phyloP scores from a whole-genome alignment of 2,329 filamentous ascomycete genomes.

The Parastagonospora avenae region DNA sequence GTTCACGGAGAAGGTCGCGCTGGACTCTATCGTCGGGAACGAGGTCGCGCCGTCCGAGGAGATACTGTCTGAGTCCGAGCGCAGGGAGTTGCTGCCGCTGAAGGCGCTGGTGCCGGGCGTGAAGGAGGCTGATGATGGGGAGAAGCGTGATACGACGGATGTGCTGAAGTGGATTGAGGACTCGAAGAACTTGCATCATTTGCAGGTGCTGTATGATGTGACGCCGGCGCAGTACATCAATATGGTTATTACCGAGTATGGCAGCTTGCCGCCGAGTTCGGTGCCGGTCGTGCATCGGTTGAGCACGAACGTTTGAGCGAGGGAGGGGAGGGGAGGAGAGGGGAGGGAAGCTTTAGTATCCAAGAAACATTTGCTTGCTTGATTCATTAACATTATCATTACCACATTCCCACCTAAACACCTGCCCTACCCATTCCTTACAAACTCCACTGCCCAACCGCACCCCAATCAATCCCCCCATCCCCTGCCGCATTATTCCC shows the following conservation, averaged over 20 bases:
- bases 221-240: slow-evolving; percentile 86
- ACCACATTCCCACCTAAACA: too few species aligned
- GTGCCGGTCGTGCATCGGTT: slow-evolving; percentile 75
- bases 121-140: slow-evolving; percentile 23
- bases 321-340: too few species aligned
- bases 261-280: slow-evolving; percentile 81
- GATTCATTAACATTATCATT: background rate
- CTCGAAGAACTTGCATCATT: slow-evolving; percentile 58
- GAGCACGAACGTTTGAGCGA: slow-evolving; percentile 42
- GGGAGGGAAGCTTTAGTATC: background rate
- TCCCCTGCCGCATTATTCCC: slow-evolving; percentile 1
- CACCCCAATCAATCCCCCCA: slow-evolving; percentile 28
- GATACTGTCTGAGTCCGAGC: slow-evolving; percentile 52
- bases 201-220: slow-evolving; percentile 87
- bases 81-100: slow-evolving; percentile 37
- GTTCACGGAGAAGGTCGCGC: slow-evolving; percentile 85
- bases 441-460: slow-evolving; percentile 34
- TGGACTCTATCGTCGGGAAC: slow-evolving; percentile 93
- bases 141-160: slow-evolving; percentile 29
- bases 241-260: slow-evolving; percentile 89
- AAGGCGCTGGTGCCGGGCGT: slow-evolving; percentile 37
- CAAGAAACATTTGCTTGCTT: background rate
- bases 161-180: slow-evolving; percentile 46
- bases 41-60: slow-evolving; percentile 82
- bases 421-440: too few species aligned